Evolutionary conservation across 495 filamentous ascomycete genomes (phyloP).

Genomic region (Trichoderma reesei): DNA sequence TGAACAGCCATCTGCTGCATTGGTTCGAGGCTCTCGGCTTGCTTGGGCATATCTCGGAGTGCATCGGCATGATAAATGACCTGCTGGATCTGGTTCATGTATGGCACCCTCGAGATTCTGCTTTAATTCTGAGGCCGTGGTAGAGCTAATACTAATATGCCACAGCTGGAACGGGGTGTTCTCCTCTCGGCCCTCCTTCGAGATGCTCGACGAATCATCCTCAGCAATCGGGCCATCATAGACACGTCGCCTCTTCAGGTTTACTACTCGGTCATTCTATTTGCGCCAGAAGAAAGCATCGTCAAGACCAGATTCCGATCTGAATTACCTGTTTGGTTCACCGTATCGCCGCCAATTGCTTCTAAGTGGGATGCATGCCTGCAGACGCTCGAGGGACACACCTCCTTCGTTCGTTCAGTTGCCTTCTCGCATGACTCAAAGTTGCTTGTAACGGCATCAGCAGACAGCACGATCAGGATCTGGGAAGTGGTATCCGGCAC

Average conservation of each 20-base stretch:
- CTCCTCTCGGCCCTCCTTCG: neutral
- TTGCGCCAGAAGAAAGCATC: slow-evolving; percentile 10
- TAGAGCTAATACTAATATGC: neutral
- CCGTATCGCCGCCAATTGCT: neutral
- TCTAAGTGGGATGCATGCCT: slow-evolving; percentile 6
- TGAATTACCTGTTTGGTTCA: slow-evolving; percentile 1
- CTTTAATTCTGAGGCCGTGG: neutral
- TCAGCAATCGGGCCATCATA: neutral
- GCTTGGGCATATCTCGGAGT: slow-evolving; percentile 10
- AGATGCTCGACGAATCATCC: neutral
- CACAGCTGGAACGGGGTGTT: neutral
- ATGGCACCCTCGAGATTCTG: neutral
- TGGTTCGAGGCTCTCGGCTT: slow-evolving; percentile 24
- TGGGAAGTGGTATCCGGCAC: neutral
- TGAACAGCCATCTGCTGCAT: slow-evolving; percentile 24
- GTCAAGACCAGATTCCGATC: slow-evolving; percentile 1
- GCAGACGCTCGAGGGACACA: slow-evolving; percentile 15
- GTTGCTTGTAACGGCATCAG: neutral
- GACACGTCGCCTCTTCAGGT: slow-evolving; percentile 5
- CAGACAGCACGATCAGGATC: neutral
- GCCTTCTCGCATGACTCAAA: slow-evolving; percentile 10
- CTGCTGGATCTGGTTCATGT: neutral
- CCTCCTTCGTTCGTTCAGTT: slow-evolving; percentile 3
- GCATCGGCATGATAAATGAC: neutral
- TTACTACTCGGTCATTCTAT: neutral